phyloP scores from a whole-genome alignment of 257 asterid genomes.

The Prunella vulgaris region DNA sequence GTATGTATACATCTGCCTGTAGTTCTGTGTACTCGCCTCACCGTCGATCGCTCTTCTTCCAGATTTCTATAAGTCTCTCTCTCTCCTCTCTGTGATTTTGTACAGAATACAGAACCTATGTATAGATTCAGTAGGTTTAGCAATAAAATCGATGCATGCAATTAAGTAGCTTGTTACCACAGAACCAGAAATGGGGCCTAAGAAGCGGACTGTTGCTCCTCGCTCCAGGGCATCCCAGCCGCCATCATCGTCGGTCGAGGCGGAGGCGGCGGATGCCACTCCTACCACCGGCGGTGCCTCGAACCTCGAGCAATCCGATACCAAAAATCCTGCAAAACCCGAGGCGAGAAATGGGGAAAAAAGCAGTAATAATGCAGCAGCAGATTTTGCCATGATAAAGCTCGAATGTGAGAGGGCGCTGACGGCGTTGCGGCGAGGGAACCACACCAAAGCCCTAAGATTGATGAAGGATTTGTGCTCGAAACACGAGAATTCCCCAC shows the following conservation, averaged over 20 bases:
- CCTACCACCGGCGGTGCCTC: background rate
- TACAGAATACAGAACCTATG: background rate
- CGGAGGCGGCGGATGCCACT: background rate
- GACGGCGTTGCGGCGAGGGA: slow-evolving; percentile 59
- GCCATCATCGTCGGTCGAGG: background rate
- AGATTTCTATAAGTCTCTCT: slow-evolving; percentile 4
- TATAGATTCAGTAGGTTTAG: slow-evolving; percentile 11
- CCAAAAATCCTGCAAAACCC: slow-evolving; percentile 10
- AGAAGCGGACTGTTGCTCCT: slow-evolving; percentile 36
- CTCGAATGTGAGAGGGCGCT: slow-evolving; percentile 71
- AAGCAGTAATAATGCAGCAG: slow-evolving; percentile 5
- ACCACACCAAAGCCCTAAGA: slow-evolving; percentile 65
- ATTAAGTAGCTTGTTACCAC: background rate
- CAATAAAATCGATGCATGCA: slow-evolving; percentile 28
- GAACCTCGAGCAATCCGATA: background rate
- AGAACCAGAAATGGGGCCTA: slow-evolving; percentile 33
- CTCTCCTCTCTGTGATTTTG: background rate
- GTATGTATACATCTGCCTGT: background rate
- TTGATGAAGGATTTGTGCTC: slow-evolving; percentile 67
- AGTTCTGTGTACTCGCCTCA: slow-evolving; percentile 2
- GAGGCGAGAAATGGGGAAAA: slow-evolving; percentile 19
- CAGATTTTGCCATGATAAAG: slow-evolving; percentile 33
- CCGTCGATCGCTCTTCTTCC: slow-evolving; percentile 17
- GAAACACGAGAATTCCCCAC: slow-evolving; percentile 50
- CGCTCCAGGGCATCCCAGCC: slow-evolving; percentile 27